Evolutionary conservation across 495 filamentous ascomycete species (phyloP).

Genomic region (Penicillium fimorum): DNA sequence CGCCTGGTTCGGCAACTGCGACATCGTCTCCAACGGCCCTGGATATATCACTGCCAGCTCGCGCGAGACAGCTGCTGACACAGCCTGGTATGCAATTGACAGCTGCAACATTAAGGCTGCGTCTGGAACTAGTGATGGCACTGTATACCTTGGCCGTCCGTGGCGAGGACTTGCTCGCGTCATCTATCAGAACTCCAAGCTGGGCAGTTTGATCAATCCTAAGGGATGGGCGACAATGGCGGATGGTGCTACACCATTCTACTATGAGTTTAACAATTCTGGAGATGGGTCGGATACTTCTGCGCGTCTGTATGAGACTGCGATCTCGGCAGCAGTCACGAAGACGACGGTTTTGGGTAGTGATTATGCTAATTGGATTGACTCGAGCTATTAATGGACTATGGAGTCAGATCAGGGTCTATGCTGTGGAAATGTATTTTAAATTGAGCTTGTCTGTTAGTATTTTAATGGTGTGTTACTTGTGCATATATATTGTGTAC

Average conservation of each 20-base stretch:
- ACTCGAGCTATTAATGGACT: slow-evolving; percentile 20
- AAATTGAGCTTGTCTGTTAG: neutral
- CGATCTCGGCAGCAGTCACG: slow-evolving; percentile 45
- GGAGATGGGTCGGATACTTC: slow-evolving; percentile 57
- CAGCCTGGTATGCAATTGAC: slow-evolving; percentile 65
- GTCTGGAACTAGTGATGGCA: slow-evolving; percentile 48
- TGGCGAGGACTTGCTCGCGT: slow-evolving; percentile 64
- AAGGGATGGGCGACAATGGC: slow-evolving; percentile 56
- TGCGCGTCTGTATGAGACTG: slow-evolving; percentile 51
- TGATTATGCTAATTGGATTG: slow-evolving; percentile 44
- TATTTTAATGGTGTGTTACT: neutral
- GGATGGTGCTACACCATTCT: slow-evolving; percentile 50
- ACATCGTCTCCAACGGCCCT: slow-evolving; percentile 54
- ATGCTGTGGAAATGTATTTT: neutral
- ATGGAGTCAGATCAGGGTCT: neutral
- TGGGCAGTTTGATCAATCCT: slow-evolving; percentile 57
- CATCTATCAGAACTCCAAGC: slow-evolving; percentile 59
- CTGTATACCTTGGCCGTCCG: slow-evolving; percentile 65
- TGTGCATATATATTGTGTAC: neutral
- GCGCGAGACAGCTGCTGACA: slow-evolving; percentile 48
- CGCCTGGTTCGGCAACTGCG: slow-evolving; percentile 62
- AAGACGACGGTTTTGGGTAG: slow-evolving; percentile 54
- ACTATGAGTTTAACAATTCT: slow-evolving; percentile 59
- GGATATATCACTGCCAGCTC: slow-evolving; percentile 59
- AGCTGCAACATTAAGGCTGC: slow-evolving; percentile 50